phyloP scores from a whole-genome alignment of 768 basidiomycete genomes.

The Macrocybe gigantea region DNA sequence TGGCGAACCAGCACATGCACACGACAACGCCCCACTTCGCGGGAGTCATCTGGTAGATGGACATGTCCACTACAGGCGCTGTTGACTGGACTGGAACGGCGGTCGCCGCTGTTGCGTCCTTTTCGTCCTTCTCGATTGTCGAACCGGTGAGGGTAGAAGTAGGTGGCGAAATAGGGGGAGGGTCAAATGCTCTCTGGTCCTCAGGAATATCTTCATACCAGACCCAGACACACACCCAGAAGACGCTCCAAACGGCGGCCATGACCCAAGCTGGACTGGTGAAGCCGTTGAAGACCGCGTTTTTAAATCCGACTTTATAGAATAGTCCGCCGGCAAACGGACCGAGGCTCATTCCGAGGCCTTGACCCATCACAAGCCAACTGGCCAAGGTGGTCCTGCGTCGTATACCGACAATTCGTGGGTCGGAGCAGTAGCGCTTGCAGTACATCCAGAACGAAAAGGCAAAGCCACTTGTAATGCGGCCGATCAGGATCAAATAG shows the following conservation, averaged over 20 bases:
- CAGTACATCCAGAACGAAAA: slow-evolving; percentile 64
- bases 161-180: neutral
- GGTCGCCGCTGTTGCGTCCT: neutral
- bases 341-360: slow-evolving; percentile 53
- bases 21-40: slow-evolving; percentile 47
- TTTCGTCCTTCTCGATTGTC: neutral
- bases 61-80: slow-evolving; percentile 5
- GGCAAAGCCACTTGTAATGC: slow-evolving; percentile 56
- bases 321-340: slow-evolving; percentile 60
- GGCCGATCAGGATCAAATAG: slow-evolving; percentile 66
- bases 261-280: slow-evolving; percentile 66
- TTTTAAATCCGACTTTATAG: slow-evolving; percentile 54
- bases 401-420: slow-evolving; percentile 60
- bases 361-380: slow-evolving; percentile 60
- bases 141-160: neutral
- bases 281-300: slow-evolving; percentile 57
- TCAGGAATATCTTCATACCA: slow-evolving; percentile 35
- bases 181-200: slow-evolving; percentile 4
- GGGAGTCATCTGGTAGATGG: slow-evolving; percentile 8
- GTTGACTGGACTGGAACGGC: slow-evolving; percentile 20
- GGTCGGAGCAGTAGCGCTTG: slow-evolving; percentile 67
- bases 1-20: slow-evolving; percentile 68
- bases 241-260: slow-evolving; percentile 46
- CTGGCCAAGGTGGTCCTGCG: slow-evolving; percentile 57
- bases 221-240: slow-evolving; percentile 34